phyloP scores from a whole-genome alignment of 1,284 basidiomycete genomes.

The Ustilago tritici region DNA sequence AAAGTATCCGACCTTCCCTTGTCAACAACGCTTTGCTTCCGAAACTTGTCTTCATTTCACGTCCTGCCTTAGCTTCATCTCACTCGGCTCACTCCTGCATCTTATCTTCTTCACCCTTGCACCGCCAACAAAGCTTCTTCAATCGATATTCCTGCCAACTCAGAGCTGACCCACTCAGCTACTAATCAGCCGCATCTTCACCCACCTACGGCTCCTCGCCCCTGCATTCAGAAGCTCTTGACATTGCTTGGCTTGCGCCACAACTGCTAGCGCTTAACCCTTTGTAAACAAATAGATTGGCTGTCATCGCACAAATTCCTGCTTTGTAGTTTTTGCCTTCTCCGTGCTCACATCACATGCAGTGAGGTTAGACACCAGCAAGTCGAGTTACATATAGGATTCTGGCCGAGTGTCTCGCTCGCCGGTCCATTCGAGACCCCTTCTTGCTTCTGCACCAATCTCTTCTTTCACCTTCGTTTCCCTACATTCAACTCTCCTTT shows the following conservation, averaged over 20 bases:
- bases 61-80: slow-evolving; percentile 12
- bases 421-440: neutral
- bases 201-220: neutral
- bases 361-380: neutral
- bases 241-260: neutral
- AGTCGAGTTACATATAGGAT: slow-evolving; percentile 7
- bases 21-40: neutral
- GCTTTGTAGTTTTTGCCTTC: neutral
- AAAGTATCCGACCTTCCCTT: slow-evolving; percentile 8
- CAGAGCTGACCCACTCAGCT: neutral
- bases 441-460: neutral
- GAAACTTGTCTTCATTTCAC: slow-evolving; percentile 25
- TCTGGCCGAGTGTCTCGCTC: neutral
- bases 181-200: neutral
- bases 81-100: slow-evolving; percentile 8
- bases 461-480: neutral
- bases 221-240: slow-evolving; percentile 2
- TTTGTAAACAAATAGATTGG: neutral
- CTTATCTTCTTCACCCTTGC: neutral
- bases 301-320: neutral
- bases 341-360: slow-evolving; percentile 11
- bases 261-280: neutral
- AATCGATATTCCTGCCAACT: neutral
- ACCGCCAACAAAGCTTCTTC: neutral
- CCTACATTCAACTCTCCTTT: neutral